Percentiles rank a stretch among this genome's conserved stretches.
Conservation (phyloP, 1,139 yeast genomes). For the Blastobotrys ciferrii region DNA sequence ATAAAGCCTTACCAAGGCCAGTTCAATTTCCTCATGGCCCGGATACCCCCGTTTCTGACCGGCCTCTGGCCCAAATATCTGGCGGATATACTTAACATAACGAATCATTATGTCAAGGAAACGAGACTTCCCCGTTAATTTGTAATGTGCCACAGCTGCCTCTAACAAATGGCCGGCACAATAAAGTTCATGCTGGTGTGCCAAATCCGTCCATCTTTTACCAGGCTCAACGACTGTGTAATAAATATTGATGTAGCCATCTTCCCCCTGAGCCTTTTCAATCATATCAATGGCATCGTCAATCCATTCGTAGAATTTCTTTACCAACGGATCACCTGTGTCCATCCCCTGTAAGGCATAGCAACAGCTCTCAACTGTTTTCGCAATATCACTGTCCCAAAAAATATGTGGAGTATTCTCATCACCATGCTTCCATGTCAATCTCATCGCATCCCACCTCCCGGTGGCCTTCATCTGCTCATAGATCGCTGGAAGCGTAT, state of each 20-base stretch:
- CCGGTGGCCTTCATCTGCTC: constrained; percentile 29
- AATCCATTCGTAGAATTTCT: constrained; percentile 17
- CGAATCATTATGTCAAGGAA: constrained; percentile 25
- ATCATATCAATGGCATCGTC: constrained; percentile 29
- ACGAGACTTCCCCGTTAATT: constrained; percentile 25
- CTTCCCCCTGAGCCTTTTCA: constrained; percentile 29
- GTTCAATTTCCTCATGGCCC: constrained; percentile 33
- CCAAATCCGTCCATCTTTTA: constrained; percentile 25
- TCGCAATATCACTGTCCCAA: constrained; percentile 35
- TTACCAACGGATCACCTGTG: constrained; percentile 1
- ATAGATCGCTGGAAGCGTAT: constrained; percentile 31
- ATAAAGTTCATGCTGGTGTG: constrained; percentile 30
- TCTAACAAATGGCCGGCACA: constrained; percentile 33
- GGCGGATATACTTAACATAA: constrained; percentile 26
- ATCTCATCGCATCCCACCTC: constrained; percentile 31
- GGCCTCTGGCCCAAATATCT: constrained; percentile 27
- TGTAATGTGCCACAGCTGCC: constrained; percentile 30
- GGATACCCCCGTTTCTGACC: constrained; percentile 29
- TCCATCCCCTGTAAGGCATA: constrained; percentile 24
- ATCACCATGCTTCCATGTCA: constrained; percentile 25
- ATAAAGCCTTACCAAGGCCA: constrained; percentile 29
- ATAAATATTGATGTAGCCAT: constrained; percentile 31
- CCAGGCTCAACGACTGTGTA: constrained; percentile 30
- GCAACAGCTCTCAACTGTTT: constrained; percentile 31
- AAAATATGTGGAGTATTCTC: constrained; percentile 23